Percentiles rank a stretch among this genome's conserved stretches.
phyloP scores from a whole-genome alignment of 371 early-diverging fungal genomes.

The Mortierella sp. region DNA sequence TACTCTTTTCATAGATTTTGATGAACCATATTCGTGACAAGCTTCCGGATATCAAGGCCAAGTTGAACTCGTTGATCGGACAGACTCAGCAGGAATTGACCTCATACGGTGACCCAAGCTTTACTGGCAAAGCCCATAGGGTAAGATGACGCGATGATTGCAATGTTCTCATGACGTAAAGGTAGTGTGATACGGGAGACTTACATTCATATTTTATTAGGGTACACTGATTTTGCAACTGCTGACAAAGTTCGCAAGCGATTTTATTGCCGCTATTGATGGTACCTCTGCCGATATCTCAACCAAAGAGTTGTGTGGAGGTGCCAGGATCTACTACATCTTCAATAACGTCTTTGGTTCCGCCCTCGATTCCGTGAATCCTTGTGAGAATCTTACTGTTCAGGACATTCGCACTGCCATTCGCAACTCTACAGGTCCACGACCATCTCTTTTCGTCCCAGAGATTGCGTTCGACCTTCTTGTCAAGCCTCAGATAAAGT shows the following conservation, averaged over 20 bases:
- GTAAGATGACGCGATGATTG: conserved; percentile 49
- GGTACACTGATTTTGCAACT: conserved; percentile 80
- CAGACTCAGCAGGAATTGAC: conserved; percentile 85
- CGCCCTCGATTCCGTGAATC: conserved; percentile 81
- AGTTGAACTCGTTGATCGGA: conserved; percentile 81
- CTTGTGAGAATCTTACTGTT: conserved; percentile 82
- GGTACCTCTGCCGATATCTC: conserved; percentile 87
- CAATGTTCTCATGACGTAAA: not conserved
- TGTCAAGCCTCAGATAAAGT: conserved; percentile 85
- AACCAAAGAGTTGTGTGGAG: conserved; percentile 93
- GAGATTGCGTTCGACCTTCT: conserved; percentile 92
- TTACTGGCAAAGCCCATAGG: conserved; percentile 68
- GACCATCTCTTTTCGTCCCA: conserved; percentile 90
- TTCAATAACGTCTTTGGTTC: conserved; percentile 89
- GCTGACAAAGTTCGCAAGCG: conserved; percentile 84
- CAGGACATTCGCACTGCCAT: conserved; percentile 91
- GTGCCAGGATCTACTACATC: conserved; percentile 92
- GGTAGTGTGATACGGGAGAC: not conserved
- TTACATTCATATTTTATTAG: conserved; percentile 37
- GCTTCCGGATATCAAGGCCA: conserved; percentile 85
- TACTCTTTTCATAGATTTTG: conserved; percentile 64
- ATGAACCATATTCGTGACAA: conserved; percentile 86
- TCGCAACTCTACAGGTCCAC: conserved; percentile 91
- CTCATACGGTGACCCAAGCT: conserved; percentile 78
- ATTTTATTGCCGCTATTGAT: conserved; percentile 86